A percentile compares a stretch with the other conserved stretches of the same genome.
phyloP scores from a whole-genome alignment of 2,329 filamentous ascomycete genomes.

The Pseudogymnoascus sp. region DNA sequence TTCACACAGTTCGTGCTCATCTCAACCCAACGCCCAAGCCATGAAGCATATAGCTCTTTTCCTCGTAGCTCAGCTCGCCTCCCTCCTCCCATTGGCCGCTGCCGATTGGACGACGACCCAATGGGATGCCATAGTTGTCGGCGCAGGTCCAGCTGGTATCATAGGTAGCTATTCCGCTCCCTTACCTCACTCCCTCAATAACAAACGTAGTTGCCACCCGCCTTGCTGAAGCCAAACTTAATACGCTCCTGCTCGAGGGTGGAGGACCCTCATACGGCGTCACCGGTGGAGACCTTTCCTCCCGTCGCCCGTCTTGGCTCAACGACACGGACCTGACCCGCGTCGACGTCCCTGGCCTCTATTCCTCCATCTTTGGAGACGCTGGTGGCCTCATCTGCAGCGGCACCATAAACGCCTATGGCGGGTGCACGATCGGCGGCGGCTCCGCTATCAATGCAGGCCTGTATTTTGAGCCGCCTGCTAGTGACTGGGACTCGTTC shows the following conservation, averaged over 20 bases:
- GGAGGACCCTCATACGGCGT: constrained; percentile 42
- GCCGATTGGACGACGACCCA: constrained; percentile 22
- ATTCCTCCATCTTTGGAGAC: constrained; percentile 39
- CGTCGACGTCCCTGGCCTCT: constrained; percentile 45
- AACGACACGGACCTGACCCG: constrained; percentile 38
- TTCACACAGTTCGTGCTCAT: background rate
- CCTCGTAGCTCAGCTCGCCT: constrained; percentile 1
- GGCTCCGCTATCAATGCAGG: constrained; percentile 47
- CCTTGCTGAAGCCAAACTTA: constrained; percentile 43
- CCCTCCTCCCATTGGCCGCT: background rate
- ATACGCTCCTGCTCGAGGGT: constrained; percentile 43
- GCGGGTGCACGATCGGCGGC: constrained; percentile 44
- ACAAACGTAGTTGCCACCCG: constrained; percentile 34
- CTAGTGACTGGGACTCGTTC: constrained; percentile 43
- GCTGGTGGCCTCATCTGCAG: constrained; percentile 35
- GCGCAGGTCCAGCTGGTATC: constrained; percentile 45
- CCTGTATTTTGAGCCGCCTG: constrained; percentile 44
- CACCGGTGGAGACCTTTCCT: constrained; percentile 36
- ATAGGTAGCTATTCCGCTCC: constrained; percentile 25
- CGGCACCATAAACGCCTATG: constrained; percentile 34
- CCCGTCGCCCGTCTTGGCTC: constrained; percentile 38
- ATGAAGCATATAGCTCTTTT: background rate
- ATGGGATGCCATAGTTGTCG: constrained; percentile 36
- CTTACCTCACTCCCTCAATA: background rate
- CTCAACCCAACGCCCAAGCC: background rate